phyloP scores from a whole-genome alignment of 257 asterid species.

The Capsicum baccatum region DNA sequence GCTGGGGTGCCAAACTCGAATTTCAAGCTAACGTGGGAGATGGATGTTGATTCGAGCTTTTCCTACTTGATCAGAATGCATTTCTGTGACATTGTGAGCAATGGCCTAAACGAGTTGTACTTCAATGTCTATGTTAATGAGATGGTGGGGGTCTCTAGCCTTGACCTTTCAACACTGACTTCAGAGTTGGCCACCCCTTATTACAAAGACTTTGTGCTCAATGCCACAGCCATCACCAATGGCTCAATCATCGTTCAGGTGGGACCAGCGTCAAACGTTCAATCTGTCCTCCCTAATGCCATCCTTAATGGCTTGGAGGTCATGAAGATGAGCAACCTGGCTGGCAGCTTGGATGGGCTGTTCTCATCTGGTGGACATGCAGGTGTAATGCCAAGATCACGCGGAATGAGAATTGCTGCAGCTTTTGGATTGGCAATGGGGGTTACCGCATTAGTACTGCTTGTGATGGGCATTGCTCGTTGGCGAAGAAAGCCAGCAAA shows the following conservation, averaged over 20 bases:
- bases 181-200: conserved; percentile 71
- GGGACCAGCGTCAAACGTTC: conserved; percentile 63
- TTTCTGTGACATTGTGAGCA: conserved; percentile 86
- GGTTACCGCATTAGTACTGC: conserved; percentile 39
- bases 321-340: conserved; percentile 88
- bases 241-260: conserved; percentile 64
- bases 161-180: conserved; percentile 80
- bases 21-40: conserved; percentile 82
- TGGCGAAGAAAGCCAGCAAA: conserved; percentile 48
- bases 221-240: conserved; percentile 61
- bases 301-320: conserved; percentile 85
- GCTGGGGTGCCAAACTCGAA: conserved; percentile 61
- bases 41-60: conserved; percentile 78
- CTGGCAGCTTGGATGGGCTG: conserved; percentile 79
- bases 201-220: conserved; percentile 76
- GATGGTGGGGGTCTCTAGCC: conserved; percentile 53
- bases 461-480: conserved; percentile 41
- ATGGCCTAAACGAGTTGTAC: conserved; percentile 73
- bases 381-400: conserved; percentile 37
- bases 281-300: conserved; percentile 68
- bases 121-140: conserved; percentile 82
- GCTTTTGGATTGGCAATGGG: conserved; percentile 59
- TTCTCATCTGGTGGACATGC: conserved; percentile 54
- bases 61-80: conserved; percentile 77
- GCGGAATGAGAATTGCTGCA: conserved; percentile 49